phyloP scores from a whole-genome alignment of 805 yeast genomes.

The Clavispora carvajalis region DNA sequence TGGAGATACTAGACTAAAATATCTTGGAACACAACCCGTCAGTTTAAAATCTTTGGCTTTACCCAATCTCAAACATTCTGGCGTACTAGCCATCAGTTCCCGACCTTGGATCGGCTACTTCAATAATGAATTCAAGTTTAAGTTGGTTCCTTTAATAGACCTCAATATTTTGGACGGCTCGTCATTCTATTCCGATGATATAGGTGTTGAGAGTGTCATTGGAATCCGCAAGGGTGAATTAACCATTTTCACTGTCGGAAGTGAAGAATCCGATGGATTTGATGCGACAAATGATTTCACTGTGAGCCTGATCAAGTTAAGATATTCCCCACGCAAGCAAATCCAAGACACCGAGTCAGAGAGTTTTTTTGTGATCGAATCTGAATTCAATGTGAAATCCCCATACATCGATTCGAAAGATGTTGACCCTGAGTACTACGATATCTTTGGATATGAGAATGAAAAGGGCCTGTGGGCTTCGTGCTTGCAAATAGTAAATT shows the following conservation, averaged over 20 bases:
- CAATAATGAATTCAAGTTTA: constrained; percentile 28
- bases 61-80: constrained; percentile 20
- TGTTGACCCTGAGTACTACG: constrained; percentile 30
- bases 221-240: constrained; percentile 52
- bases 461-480: constrained; percentile 41
- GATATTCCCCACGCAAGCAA: constrained; percentile 49
- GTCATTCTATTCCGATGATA: constrained; percentile 59
- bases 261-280: constrained; percentile 22
- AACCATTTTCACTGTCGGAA: constrained; percentile 50
- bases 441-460: constrained; percentile 41
- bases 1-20: constrained; percentile 60
- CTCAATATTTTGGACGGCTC: constrained; percentile 42
- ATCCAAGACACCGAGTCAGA: constrained; percentile 17
- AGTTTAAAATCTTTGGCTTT: constrained; percentile 34
- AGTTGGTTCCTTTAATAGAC: constrained; percentile 43
- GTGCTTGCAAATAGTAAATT: constrained; percentile 47
- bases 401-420: constrained; percentile 20
- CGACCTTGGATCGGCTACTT: constrained; percentile 51
- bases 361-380: constrained; percentile 39
- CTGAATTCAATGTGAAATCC: constrained; percentile 36
- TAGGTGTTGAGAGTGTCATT: constrained; percentile 55
- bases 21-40: constrained; percentile 68
- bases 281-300: constrained; percentile 23
- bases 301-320: constrained; percentile 33
- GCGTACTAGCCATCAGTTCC: constrained; percentile 47